Evolutionary conservation across 768 basidiomycete species (phyloP), one percentile per base, ranked within the genome.

Genomic region (Mycena chlorophos): DNA sequence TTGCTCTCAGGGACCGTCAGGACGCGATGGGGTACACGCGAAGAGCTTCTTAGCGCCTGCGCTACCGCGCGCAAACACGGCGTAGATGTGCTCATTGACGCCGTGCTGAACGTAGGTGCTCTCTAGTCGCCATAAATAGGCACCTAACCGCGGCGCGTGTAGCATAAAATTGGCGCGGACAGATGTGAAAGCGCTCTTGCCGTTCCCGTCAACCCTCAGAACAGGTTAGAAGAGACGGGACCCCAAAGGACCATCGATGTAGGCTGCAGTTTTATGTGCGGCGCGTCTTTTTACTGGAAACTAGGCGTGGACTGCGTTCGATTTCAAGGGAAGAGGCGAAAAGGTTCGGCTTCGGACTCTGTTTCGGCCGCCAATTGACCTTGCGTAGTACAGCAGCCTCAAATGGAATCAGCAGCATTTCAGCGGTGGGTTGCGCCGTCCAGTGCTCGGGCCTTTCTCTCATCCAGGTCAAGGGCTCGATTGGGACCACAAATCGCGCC

Each of bases 111-210:
- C 70, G 94, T 94, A 59, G 66, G 75, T 61, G 53, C 12, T 40
- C 52, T 25, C 22, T 19, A 20, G n/a, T 48, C 42, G 52, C 26
- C 42, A 45, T 38, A 54, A 27, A 37, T 13, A 19, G 50, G 17
- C 29, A n/a, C 13, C 16, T 28, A 30, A 29, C 63, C 31, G 26
- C 57, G 61, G 39, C 65, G 37, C 34, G 55, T 25, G 47, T 22
- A 91, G 90, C 89, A 91, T 65, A 90, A 94, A 74, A 73, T 92
- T 34, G 94, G 94, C 30, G 94, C 84, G 13, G 94, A 97, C 69
- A 76, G 84, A 63, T 63, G 69, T 8, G 94, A 97, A 71, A 73
- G 66, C 0, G 87, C 92, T 68, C 61, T 71, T 8, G 94, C 85
- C 13, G 81, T 88, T 8, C 86, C 84, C 25, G 89, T 91, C 8